Evolutionary conservation across 148 eudicot species (phyloP).

Genomic region (Beta vulgaris): DNA sequence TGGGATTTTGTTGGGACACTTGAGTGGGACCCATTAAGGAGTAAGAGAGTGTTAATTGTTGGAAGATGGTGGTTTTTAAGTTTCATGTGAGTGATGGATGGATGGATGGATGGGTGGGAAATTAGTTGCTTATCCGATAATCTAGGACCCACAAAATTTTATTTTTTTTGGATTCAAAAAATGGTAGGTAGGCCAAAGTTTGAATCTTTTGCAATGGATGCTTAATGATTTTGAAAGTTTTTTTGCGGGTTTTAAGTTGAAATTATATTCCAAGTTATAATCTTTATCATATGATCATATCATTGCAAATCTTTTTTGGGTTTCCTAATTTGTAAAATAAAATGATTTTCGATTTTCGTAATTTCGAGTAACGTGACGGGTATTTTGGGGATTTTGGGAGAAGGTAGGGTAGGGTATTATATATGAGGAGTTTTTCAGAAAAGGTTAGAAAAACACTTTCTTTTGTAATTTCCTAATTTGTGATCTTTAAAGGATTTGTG

Average conservation of each 20-base stretch:
- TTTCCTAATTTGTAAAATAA: too few species aligned
- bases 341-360: too few species aligned
- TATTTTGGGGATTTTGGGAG: too few species aligned
- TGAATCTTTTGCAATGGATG: slow-evolving; percentile 10
- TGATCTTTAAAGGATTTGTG: not conserved
- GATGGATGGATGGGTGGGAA: slow-evolving; percentile 11
- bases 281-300: not conserved
- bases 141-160: slow-evolving; percentile 24
- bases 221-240: not conserved
- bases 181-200: slow-evolving; percentile 24
- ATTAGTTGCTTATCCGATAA: slow-evolving; percentile 17
- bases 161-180: not conserved
- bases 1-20: slow-evolving; percentile 5
- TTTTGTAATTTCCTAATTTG: not conserved
- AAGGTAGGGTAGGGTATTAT: too few species aligned
- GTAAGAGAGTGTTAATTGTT: slow-evolving; percentile 9
- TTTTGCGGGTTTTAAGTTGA: not conserved
- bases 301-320: not conserved
- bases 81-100: slow-evolving; percentile 23
- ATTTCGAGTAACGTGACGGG: too few species aligned
- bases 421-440: too few species aligned
- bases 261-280: not conserved
- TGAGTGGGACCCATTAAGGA: slow-evolving; percentile 8
- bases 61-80: slow-evolving; percentile 20
- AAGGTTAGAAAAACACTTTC: not conserved